These are phyloP conservation scores for Solanum virginianum DNA, from an alignment of 257 asterid genomes.

Conservation along the genomic window DNA sequence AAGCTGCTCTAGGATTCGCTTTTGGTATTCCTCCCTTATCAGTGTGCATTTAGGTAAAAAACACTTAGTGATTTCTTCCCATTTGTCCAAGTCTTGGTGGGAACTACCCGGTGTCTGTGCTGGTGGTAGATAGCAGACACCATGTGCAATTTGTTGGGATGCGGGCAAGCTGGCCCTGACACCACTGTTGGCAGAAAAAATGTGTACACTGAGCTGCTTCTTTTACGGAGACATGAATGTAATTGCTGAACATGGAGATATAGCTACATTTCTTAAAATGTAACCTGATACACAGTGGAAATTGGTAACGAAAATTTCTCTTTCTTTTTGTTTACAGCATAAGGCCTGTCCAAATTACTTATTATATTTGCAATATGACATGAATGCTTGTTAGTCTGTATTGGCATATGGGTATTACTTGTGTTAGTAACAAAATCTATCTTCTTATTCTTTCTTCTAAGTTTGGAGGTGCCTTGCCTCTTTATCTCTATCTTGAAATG, in stretches of 20 bases:
- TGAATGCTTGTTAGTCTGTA: neutral
- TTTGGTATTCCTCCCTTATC: neutral
- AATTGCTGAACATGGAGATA: neutral
- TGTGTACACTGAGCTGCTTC: neutral
- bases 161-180: neutral
- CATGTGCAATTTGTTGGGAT: neutral
- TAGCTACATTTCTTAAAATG: neutral
- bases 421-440: neutral
- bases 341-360: neutral
- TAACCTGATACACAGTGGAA: neutral
- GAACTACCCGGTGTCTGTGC: neutral
- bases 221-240: neutral
- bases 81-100: neutral
- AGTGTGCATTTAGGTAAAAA: neutral
- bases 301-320: neutral
- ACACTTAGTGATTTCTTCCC: neutral
- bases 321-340: neutral
- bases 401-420: neutral
- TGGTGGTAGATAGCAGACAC: neutral
- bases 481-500: neutral
- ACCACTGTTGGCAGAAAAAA: neutral
- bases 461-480: neutral
- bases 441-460: neutral
- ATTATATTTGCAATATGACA: neutral
- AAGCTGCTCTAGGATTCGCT: neutral